Evolutionary conservation across 2,329 filamentous ascomycete genomes (phyloP).

Genomic region (Tolypocladium tundrense): DNA sequence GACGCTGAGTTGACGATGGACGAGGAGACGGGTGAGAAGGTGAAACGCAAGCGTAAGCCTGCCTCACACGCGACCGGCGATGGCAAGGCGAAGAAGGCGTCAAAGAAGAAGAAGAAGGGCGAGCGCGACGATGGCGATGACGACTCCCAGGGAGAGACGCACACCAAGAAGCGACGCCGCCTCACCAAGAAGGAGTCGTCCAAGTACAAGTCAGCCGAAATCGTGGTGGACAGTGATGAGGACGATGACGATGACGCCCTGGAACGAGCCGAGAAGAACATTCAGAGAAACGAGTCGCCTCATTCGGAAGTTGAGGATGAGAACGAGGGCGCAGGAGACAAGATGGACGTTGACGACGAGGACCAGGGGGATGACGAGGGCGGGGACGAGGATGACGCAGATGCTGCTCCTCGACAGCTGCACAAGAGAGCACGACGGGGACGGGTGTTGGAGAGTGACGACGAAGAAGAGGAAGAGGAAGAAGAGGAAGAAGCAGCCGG

Average conservation of each 20-base stretch:
- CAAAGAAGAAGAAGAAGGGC: conserved; percentile 46
- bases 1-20: conserved; percentile 77
- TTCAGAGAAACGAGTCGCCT: conserved; percentile 25
- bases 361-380: conserved; percentile 34
- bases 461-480: conserved; percentile 27
- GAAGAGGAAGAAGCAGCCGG: conserved; percentile 9
- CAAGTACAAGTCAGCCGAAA: conserved; percentile 82
- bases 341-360: conserved; percentile 42
- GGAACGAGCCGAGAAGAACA: conserved; percentile 33
- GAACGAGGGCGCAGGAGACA: conserved; percentile 27
- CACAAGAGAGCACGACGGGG: conserved; percentile 38
- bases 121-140: conserved; percentile 26
- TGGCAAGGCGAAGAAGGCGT: conserved; percentile 29
- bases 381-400: conserved; percentile 35
- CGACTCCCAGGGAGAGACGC: conserved; percentile 30
- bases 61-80: conserved; percentile 27
- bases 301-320: conserved; percentile 26
- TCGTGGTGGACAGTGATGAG: conserved; percentile 68
- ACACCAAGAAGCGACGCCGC: conserved; percentile 53
- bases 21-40: conserved; percentile 68
- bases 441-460: conserved; percentile 44
- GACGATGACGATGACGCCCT: conserved; percentile 36
- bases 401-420: conserved; percentile 25
- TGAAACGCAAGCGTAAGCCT: conserved; percentile 65
- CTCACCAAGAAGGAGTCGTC: conserved; percentile 36